Evolutionary conservation across 2,329 filamentous ascomycete species (phyloP), one percentile per base, ranked within the genome.

Genomic region (Botryotinia narcissicola): DNA sequence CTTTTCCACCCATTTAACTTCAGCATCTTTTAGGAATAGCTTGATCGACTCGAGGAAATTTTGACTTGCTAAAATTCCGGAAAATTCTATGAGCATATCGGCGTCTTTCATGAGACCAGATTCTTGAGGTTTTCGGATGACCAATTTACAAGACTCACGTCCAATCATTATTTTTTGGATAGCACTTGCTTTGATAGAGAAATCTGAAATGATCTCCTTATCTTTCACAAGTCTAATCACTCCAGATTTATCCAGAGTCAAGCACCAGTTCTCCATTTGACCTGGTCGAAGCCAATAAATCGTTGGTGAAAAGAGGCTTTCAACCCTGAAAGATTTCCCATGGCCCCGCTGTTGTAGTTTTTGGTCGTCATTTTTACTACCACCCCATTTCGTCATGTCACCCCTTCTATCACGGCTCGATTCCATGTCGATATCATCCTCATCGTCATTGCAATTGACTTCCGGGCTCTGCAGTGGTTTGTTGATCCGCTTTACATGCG

Each of bases 351-450:
- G 37, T 32, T 25, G 51, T 60, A 37, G 22, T 12, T 32, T 73
- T 6, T 61, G 25, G 20, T 20, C 37, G 4, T 64, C 42, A 18
- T 7, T n/a, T n/a, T n/a, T 51, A 40, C 44, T 32, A 0, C 61
- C 42, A 10, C 32, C 42, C 54, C 42, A 73, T 3, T 71, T 22
- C 12, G 72, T 71, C 20, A 73, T 73, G 42, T 70, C 66, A 18
- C 66, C 72, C 35, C n/a, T 46, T 22, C n/a, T 70, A 16, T 57
- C 46, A 18, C 59, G 29, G 37, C 72, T 70, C 37, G n/a, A 7
- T 22, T 70, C 59, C 29, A 57, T 18, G 32, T 63, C 54, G 20
- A n/a, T 12, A 20, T 40, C 29, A 37, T n/a, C 59, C 25, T 70
- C 68, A 22, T 40, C 18, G 29, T 29, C 29, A 4, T 35, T 16